phyloP scores from a whole-genome alignment of 2,329 filamentous ascomycete species.

The Metarhizium guizhouense region DNA sequence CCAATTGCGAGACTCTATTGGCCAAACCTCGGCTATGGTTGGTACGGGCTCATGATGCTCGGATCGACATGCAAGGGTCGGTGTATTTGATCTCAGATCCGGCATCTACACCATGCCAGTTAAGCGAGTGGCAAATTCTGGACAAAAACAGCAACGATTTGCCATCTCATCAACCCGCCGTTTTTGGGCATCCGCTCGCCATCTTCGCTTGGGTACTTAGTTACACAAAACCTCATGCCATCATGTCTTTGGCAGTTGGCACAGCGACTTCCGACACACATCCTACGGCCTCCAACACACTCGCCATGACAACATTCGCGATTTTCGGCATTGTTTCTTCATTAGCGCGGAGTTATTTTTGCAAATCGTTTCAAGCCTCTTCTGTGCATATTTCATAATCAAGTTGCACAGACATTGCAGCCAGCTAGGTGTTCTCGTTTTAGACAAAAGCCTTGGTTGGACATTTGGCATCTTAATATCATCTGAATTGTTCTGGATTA shows the following conservation, averaged over 20 bases:
- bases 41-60: background rate
- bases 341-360: slow-evolving; percentile 4
- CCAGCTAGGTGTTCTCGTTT: background rate
- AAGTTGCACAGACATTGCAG: background rate
- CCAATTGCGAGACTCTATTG: background rate
- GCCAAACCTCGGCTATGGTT: background rate
- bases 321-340: background rate
- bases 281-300: background rate
- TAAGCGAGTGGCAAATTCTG: slow-evolving; percentile 1
- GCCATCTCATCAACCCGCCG: background rate
- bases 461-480: background rate
- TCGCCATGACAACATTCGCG: background rate
- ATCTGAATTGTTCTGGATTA: background rate
- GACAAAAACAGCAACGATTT: background rate
- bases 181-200: background rate
- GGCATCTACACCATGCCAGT: background rate
- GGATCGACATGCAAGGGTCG: background rate
- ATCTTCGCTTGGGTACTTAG: background rate
- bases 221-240: background rate
- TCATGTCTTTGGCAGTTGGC: background rate
- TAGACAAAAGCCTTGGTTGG: background rate
- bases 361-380: background rate
- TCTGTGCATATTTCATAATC: background rate
- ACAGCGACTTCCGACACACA: background rate
- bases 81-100: background rate